Conservation (phyloP, 306 rosid genomes). For the Senna siamea region DNA sequence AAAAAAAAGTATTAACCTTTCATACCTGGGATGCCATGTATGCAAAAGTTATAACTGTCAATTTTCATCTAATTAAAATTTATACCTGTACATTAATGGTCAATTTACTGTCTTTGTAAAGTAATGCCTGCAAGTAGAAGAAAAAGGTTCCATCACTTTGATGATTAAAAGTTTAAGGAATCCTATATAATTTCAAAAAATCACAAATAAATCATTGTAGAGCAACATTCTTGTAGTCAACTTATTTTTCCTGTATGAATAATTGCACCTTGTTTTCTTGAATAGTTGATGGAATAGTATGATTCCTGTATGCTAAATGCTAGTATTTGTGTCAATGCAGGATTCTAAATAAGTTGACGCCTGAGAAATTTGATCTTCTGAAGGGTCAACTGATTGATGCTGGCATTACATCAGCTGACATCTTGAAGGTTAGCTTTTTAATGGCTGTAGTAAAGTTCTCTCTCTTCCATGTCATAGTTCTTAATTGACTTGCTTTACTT, state of each 20-base stretch:
- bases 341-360: slow-evolving; percentile 94
- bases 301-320: slow-evolving; percentile 19
- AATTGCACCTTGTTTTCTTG: background rate
- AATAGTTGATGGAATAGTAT: slow-evolving; percentile 18
- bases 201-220: background rate
- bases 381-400: slow-evolving; percentile 94
- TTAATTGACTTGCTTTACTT: slow-evolving; percentile 36
- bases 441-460: background rate
- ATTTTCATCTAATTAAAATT: background rate
- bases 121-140: background rate
- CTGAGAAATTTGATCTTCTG: slow-evolving; percentile 95
- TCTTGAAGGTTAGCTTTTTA: slow-evolving; percentile 63
- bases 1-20: background rate
- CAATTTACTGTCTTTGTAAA: background rate
- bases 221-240: background rate
- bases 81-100: background rate
- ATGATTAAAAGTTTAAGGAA: slow-evolving; percentile 13
- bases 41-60: background rate
- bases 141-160: no score
- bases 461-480: slow-evolving; percentile 7
- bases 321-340: slow-evolving; percentile 49
- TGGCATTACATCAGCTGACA: slow-evolving; percentile 94
- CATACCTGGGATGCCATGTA: background rate
- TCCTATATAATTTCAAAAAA: background rate
- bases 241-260: background rate